A percentile compares a stretch with the other conserved stretches of the same genome.
phyloP scores from a whole-genome alignment of 768 basidiomycete genomes.

The Termitomyces sp. region DNA sequence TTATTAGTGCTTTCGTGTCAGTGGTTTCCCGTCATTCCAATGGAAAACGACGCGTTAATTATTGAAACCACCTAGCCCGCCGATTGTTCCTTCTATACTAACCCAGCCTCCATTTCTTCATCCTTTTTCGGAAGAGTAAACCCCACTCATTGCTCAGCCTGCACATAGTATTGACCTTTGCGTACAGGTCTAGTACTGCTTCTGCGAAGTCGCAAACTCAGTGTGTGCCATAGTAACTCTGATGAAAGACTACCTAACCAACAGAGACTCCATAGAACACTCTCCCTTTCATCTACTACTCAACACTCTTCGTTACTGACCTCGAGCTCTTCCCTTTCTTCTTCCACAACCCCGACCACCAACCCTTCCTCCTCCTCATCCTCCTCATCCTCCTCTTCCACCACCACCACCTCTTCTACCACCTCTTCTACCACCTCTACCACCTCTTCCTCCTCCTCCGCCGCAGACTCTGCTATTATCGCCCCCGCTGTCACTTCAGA shows the following conservation, averaged over 20 bases:
- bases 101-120: background rate
- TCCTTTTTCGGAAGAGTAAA: background rate
- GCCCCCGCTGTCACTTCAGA: slow-evolving; percentile 7
- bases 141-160: background rate
- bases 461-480: slow-evolving; percentile 8
- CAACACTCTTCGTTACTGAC: background rate
- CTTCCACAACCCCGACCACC: background rate
- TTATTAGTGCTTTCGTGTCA: slow-evolving; percentile 1
- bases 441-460: background rate
- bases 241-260: background rate
- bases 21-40: background rate
- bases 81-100: background rate
- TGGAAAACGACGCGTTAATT: background rate
- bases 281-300: background rate
- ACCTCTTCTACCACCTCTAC: slow-evolving; percentile 1
- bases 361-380: slow-evolving; percentile 3
- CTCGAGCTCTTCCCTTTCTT: background rate
- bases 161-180: background rate
- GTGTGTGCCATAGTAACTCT: background rate
- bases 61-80: background rate
- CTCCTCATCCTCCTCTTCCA: slow-evolving; percentile 4
- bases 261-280: background rate
- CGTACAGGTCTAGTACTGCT: background rate
- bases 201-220: slow-evolving; percentile 3
- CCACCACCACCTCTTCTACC: background rate